Evolutionary conservation across 1,284 basidiomycete genomes (phyloP), one percentile per base, ranked within the genome.

Genomic region (Rhodotorula sp.): DNA sequence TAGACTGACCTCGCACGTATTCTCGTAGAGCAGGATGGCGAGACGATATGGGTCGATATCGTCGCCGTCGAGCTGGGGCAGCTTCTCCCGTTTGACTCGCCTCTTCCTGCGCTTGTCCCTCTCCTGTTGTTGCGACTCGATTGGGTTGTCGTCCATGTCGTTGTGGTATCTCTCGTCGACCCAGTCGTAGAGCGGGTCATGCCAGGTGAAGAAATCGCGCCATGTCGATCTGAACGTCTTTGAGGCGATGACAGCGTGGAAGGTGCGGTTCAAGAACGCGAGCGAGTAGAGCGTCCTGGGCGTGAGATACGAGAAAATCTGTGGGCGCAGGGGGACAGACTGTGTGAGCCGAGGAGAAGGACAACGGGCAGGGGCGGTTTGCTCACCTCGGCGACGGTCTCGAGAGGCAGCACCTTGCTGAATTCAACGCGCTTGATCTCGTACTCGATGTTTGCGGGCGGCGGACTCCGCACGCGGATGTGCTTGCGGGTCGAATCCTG

Each of bases 281-380:
- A 59, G 46, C n/a, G 8, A 7, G 26, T 30, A 47, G 11, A 65
- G 64, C 30, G 51, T 47, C 7, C 7, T 24, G 2, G 64, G 58
- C 20, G 20, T 8, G 46, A 65, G 64, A 58, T 65, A 53, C 9
- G 51, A 48, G 64, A 54, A 34, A 31, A 65, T 50, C 64, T 65
- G 57, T 24, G n/a, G 6, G 16, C 9, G 46, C 1, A n/a, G 11
- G 22, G 24, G 50, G 22, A 22, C 16, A 6, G 11, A 26, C 3
- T 37, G 5, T 1, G 0, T n/a, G 51, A 20, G 26, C 52, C 24
- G 24, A 26, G 20, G n/a, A 22, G 50, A 37, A 18, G 22, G 37
- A 28, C 7, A 37, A 2, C 22, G 11, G 22, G 20, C 28, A 16
- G 31, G 10, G 15, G 18, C 2, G 22, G 37, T 2, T 4, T 10